phyloP scores from a whole-genome alignment of 2,329 filamentous ascomycete species.

The Fusarium fracticaudum region DNA sequence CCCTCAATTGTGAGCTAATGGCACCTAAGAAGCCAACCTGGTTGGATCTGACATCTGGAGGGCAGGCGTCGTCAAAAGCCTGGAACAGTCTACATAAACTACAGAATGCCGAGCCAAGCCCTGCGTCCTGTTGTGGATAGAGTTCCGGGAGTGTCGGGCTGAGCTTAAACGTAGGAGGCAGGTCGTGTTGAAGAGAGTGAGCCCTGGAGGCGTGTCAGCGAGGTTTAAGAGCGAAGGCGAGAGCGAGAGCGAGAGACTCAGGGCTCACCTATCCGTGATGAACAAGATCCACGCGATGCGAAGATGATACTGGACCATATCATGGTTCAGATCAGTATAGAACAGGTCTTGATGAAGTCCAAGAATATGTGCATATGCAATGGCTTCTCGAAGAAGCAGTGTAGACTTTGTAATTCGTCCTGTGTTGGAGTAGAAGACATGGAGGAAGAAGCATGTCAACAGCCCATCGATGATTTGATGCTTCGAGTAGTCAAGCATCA shows the following conservation, averaged over 20 bases:
- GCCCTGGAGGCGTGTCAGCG: neutral
- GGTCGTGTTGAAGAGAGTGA: conserved; percentile 17
- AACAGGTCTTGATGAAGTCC: conserved; percentile 19
- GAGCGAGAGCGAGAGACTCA: no score
- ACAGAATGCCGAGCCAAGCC: conserved; percentile 9
- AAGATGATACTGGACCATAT: conserved; percentile 1
- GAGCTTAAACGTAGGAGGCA: conserved; percentile 23
- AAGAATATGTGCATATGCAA: conserved; percentile 17
- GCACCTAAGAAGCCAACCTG: conserved; percentile 4
- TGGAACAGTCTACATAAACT: conserved; percentile 23
- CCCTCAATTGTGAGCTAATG: conserved; percentile 11
- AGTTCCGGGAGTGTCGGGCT: conserved; percentile 15
- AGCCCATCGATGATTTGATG: conserved; percentile 3
- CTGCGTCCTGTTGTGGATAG: neutral
- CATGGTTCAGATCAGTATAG: neutral
- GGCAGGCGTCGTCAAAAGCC: conserved; percentile 16
- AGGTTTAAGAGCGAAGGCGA: neutral
- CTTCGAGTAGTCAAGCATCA: conserved; percentile 15
- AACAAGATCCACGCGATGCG: conserved; percentile 23
- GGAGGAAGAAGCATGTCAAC: conserved; percentile 20
- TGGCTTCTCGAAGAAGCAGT: conserved; percentile 10
- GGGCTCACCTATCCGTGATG: conserved; percentile 11
- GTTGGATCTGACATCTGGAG: conserved; percentile 2
- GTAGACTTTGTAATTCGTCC: conserved; percentile 20
- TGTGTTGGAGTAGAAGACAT: conserved; percentile 14